These are phyloP conservation scores for barley (Hordeum vulgare) DNA, from an alignment of 176 grass and related monocot species.

Conservation along the genomic window DNA sequence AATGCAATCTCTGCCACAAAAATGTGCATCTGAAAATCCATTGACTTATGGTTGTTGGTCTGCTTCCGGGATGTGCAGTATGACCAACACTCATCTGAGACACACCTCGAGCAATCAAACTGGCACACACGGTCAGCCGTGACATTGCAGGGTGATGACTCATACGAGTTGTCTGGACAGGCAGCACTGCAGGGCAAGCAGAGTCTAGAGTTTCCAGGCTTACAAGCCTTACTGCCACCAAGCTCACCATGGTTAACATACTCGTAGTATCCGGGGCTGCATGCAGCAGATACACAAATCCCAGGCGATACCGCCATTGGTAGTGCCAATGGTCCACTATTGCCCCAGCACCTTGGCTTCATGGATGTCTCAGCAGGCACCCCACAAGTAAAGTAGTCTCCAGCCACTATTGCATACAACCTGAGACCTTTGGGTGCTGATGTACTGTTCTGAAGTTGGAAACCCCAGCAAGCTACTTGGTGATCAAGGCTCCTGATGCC, in stretches of 20 bases:
- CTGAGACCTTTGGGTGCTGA: slow-evolving; percentile 53
- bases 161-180: slow-evolving; percentile 41
- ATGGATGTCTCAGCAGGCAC: slow-evolving; percentile 52
- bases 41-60: slow-evolving; percentile 41
- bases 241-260: slow-evolving; percentile 35
- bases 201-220: slow-evolving; percentile 71
- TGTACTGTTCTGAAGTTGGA: slow-evolving; percentile 71
- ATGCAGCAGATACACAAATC: slow-evolving; percentile 63
- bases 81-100: slow-evolving; percentile 49
- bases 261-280: slow-evolving; percentile 74
- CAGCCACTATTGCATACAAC: slow-evolving; percentile 71
- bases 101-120: slow-evolving; percentile 71
- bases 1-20: slow-evolving; percentile 86
- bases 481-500: slow-evolving; percentile 90
- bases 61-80: slow-evolving; percentile 46
- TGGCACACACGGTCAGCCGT: slow-evolving; percentile 61
- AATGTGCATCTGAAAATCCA: slow-evolving; percentile 75
- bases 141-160: slow-evolving; percentile 65
- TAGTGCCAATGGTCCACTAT: slow-evolving; percentile 68
- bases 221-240: slow-evolving; percentile 56
- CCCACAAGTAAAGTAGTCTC: slow-evolving; percentile 95
- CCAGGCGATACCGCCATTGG: slow-evolving; percentile 88
- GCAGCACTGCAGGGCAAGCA: slow-evolving; percentile 85
- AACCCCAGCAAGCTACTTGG: slow-evolving; percentile 85
- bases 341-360: slow-evolving; percentile 87